Evolutionary conservation across 345 rosid genomes (phyloP), one percentile per base, ranked within the genome.

Genomic region (Luvunga scandens): DNA sequence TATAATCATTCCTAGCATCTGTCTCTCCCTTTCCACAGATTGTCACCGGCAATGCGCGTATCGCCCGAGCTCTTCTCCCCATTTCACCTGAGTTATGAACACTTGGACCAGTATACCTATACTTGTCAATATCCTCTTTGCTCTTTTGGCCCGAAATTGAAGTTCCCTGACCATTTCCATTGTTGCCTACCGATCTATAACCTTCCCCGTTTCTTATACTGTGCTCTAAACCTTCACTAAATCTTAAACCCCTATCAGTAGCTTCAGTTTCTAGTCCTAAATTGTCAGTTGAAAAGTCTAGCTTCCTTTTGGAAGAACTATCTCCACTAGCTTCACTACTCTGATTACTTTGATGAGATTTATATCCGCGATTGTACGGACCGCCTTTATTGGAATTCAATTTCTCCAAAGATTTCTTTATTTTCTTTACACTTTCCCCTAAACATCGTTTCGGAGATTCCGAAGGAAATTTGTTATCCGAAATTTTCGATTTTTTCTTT

Each of bases 11-110:
- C 22, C 27, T 34, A 0, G 19, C 78, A 75, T 25, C 19, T 56
- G 61, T 71, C 69, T 36, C 74, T 9, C 7, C 14, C 27, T 19
- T 66, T 69, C 63, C 77, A 19, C 36, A 21, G 33, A 82, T 19
- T 3, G 80, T 80, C 2, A 57, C 72, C n/a, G 87, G 86, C 83
- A 84, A 64, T n/a, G 28, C 63, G 3, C 82, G 86, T 55, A 38
- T 74, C 24, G 22, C 80, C 63, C 36, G 42, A 28, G 9, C 62
- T 71, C 56, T 36, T 27, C 68, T 78, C 48, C 73, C 74, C 73
- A 16, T 70, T 69, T 64, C 71, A 38, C 1, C 1, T 10, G 48
- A 67, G 42, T 38, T 19, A 25, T 42, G 1, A 60, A 30, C 7
- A 62, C 34, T 75, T n/a, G 66, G 30, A 53, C 77, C 78, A 22